These are phyloP conservation scores for Phaeosphaeria sp. DNA, from an alignment of 2,329 filamentous ascomycete species.

Conservation along the genomic window DNA sequence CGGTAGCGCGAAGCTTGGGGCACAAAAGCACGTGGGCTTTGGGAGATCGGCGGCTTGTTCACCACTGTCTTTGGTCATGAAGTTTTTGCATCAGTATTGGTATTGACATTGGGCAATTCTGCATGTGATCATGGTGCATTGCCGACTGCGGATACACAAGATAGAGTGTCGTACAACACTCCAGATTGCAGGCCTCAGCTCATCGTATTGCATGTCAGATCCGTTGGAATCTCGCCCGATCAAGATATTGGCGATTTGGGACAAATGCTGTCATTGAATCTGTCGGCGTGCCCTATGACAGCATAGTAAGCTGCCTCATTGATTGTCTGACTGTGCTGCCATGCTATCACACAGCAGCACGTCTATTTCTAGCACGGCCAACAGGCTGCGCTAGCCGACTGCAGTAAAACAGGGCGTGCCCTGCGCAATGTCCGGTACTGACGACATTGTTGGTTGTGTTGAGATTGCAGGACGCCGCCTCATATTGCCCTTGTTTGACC, in stretches of 20 bases:
- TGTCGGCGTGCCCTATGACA: conserved; percentile 1
- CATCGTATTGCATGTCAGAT: background rate
- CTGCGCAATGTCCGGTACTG: conserved; percentile 9
- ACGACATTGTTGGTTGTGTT: conserved; percentile 25
- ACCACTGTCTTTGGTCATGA: background rate
- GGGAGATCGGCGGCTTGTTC: background rate
- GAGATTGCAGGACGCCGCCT: conserved; percentile 34
- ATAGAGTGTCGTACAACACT: background rate
- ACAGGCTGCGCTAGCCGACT: conserved; percentile 9
- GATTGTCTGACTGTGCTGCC: conserved; percentile 10
- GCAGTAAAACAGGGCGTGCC: conserved; percentile 20
- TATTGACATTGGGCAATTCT: background rate
- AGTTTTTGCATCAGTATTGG: too few species aligned
- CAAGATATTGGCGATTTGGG: background rate
- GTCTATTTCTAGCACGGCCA: conserved; percentile 22
- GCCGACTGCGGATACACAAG: background rate
- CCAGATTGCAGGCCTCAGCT: background rate
- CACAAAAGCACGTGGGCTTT: conserved; percentile 25
- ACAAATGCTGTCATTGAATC: background rate
- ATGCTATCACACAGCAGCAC: background rate
- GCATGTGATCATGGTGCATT: background rate
- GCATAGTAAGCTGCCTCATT: background rate
- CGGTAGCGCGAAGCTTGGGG: conserved; percentile 23
- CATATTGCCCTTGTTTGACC: conserved; percentile 28
- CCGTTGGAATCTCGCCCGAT: background rate